Conservation (phyloP, 495 filamentous ascomycete species). For the Halenospora varia region DNA sequence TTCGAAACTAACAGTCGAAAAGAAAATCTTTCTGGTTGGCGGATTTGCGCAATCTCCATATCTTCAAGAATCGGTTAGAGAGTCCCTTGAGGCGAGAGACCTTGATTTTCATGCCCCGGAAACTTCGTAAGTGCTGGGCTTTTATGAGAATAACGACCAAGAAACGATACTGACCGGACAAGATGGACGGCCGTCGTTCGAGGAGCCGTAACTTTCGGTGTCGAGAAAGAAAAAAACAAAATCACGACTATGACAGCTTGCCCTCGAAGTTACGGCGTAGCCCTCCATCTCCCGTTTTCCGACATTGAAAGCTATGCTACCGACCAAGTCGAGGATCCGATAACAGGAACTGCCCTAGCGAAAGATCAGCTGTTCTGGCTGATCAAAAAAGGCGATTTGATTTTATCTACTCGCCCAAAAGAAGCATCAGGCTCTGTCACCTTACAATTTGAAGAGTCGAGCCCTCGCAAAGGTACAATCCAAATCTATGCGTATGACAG, state of each 20-base stretch:
- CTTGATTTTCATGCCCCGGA: conserved; percentile 5
- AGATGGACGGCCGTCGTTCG: conserved; percentile 15
- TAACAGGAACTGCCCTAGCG: neutral
- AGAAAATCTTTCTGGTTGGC: conserved; percentile 17
- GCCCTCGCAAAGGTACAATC: conserved; percentile 1
- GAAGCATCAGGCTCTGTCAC: neutral
- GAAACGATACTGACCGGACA: neutral
- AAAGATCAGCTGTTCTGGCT: conserved; percentile 13
- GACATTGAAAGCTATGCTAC: neutral
- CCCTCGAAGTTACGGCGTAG: conserved; percentile 10
- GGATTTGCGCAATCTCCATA: conserved; percentile 13
- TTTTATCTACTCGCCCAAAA: conserved; percentile 10
- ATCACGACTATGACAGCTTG: conserved; percentile 9
- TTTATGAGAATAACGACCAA: neutral
- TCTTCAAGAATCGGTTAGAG: conserved; percentile 6
- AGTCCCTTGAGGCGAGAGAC: conserved; percentile 8
- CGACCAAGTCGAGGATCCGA: conserved; percentile 1
- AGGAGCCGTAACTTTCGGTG: conserved; percentile 15
- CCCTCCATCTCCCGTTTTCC: conserved; percentile 2
- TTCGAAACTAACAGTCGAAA: neutral
- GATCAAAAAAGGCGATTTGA: conserved; percentile 15
- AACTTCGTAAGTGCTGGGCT: conserved; percentile 14
- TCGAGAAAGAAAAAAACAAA: conserved; percentile 9
- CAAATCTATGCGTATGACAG: conserved; percentile 14
- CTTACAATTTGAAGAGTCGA: conserved; percentile 4